Conservation (phyloP, 306 rosid species). For the Begonia fuchsioides region DNA sequence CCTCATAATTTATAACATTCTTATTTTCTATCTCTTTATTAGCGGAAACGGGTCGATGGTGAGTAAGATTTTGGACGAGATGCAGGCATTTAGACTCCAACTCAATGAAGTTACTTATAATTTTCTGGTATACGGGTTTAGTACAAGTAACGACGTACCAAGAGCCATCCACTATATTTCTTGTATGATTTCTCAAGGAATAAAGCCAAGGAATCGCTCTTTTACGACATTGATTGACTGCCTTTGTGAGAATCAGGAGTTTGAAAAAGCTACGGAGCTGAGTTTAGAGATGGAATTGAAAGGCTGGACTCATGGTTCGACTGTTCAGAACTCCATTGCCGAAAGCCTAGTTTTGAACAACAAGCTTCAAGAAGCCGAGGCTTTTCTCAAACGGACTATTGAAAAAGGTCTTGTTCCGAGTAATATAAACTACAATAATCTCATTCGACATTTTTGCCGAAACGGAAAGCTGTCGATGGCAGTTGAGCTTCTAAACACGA, state of each 20-base stretch:
- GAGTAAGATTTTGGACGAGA: constrained; percentile 28
- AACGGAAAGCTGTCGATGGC: constrained; percentile 45
- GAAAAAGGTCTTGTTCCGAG: constrained; percentile 49
- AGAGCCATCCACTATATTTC: constrained; percentile 34
- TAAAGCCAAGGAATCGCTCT: constrained; percentile 50
- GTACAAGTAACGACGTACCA: constrained; percentile 35
- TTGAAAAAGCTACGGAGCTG: constrained; percentile 47
- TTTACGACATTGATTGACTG: constrained; percentile 39
- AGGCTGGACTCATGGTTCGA: constrained; percentile 59
- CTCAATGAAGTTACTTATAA: constrained; percentile 48
- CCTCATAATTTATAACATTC: constrained; percentile 48
- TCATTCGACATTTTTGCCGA: constrained; percentile 50
- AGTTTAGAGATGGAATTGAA: constrained; percentile 54
- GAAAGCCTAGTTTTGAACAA: constrained; percentile 44
- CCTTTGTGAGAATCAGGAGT: constrained; percentile 41
- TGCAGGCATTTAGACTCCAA: constrained; percentile 36
- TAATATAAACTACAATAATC: constrained; percentile 44
- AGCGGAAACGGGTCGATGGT: constrained; percentile 33
- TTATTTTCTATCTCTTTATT: constrained; percentile 47
- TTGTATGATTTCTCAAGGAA: constrained; percentile 47
- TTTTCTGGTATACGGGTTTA: constrained; percentile 64
- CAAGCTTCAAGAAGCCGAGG: constrained; percentile 53
- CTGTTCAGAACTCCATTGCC: constrained; percentile 38
- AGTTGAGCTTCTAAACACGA: constrained; percentile 44
- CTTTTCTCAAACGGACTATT: constrained; percentile 40